These are phyloP conservation scores for Ascochyta rabiei DNA, from an alignment of 2,329 filamentous ascomycete genomes.

Conservation along the genomic window DNA sequence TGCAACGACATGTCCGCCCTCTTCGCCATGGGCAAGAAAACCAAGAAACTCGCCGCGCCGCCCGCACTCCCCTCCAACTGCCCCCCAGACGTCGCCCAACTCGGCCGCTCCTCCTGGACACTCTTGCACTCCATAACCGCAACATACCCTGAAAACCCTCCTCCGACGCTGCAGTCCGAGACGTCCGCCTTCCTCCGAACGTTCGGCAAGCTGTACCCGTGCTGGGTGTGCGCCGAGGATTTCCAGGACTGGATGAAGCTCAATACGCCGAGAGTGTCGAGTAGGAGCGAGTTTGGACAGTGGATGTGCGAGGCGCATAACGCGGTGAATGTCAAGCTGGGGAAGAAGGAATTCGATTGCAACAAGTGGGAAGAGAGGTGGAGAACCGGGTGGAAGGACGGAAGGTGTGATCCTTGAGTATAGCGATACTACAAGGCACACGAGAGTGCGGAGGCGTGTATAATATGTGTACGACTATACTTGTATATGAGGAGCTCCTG, in stretches of 20 bases:
- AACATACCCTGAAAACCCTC: slow-evolving; percentile 76
- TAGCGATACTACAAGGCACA: background rate
- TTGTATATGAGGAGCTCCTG: background rate
- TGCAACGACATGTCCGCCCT: slow-evolving; percentile 69
- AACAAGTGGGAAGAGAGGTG: slow-evolving; percentile 89
- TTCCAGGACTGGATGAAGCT: slow-evolving; percentile 81
- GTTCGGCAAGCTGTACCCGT: slow-evolving; percentile 89
- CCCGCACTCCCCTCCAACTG: slow-evolving; percentile 66
- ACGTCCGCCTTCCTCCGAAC: slow-evolving; percentile 77
- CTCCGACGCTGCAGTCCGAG: slow-evolving; percentile 72
- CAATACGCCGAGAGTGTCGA: slow-evolving; percentile 68
- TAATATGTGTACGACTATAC: slow-evolving; percentile 5
- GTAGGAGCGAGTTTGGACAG: slow-evolving; percentile 71
- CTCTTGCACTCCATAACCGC: slow-evolving; percentile 91
- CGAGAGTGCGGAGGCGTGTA: background rate
- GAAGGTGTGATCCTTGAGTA: slow-evolving; percentile 62
- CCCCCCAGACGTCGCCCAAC: slow-evolving; percentile 84
- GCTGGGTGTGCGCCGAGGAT: slow-evolving; percentile 93
- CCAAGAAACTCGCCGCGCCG: slow-evolving; percentile 20
- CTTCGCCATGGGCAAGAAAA: slow-evolving; percentile 53
- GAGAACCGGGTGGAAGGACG: slow-evolving; percentile 84
- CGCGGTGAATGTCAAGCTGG: slow-evolving; percentile 85
- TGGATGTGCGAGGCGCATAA: slow-evolving; percentile 91
- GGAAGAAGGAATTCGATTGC: slow-evolving; percentile 92
- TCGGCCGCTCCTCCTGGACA: slow-evolving; percentile 91